Conservation (phyloP, 225 moss, liverwort and hornwort genomes). For the Pleurozium schreberi region DNA sequence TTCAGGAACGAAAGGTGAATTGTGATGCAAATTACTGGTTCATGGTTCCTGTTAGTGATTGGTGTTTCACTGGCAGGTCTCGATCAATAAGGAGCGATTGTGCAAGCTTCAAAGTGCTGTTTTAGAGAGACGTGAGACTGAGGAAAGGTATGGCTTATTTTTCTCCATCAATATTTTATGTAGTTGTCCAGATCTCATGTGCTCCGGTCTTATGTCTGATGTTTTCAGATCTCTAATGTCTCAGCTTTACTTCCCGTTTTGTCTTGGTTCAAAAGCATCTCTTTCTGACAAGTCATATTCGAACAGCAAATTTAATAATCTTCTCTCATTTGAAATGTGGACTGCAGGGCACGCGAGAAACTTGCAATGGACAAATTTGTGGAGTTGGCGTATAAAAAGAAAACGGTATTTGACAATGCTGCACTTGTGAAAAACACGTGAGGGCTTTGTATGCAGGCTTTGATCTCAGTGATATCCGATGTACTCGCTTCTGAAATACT, state of each 20-base stretch:
- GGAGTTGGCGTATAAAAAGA: conserved; percentile 54
- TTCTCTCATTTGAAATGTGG: background rate
- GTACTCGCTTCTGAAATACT: background rate
- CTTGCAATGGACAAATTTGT: conserved; percentile 66
- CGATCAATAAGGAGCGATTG: conserved; percentile 37
- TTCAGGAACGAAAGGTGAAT: background rate
- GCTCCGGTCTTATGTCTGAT: background rate
- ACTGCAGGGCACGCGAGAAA: conserved; percentile 54
- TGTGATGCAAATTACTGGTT: background rate
- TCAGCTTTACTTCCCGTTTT: background rate
- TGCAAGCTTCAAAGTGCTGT: conserved; percentile 32
- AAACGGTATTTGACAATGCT: background rate
- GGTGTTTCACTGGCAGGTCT: conserved; percentile 28
- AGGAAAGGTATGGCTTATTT: conserved; percentile 35
- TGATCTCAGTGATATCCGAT: background rate
- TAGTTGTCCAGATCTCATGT: background rate
- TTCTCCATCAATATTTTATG: background rate
- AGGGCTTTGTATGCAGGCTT: background rate
- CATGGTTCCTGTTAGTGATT: background rate
- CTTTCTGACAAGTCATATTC: background rate
- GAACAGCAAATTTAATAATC: background rate
- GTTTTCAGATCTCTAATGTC: background rate
- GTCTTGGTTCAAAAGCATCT: background rate
- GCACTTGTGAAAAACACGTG: background rate
- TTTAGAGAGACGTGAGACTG: conserved; percentile 28